Base-by-base conservation (phyloP, 2,329 filamentous ascomycete species). In the Pseudocercospora eumusae region DNA sequence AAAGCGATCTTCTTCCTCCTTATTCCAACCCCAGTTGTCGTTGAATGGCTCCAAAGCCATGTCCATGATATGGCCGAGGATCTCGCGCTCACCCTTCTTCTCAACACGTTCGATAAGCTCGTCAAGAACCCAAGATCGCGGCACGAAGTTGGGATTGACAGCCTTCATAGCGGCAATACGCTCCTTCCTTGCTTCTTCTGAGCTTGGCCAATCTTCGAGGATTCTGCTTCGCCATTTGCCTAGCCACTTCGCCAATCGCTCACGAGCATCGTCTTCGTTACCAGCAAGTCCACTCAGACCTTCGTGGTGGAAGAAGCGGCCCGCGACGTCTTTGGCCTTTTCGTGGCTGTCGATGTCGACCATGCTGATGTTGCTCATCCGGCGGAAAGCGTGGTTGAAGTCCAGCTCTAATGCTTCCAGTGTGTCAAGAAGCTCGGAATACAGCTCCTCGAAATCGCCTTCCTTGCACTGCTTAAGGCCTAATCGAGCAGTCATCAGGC, bases 341-440 rank as follows among this genome's bases (percentile, higher is more conserved):
- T 88, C 84, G 25, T 88, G 83, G 0, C 86, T 89, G 27, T 84
- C 83, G 6, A 96, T 73, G 4, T 91, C 84, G 0, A 77, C 76
- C 1, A 92, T 64, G 31, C 79, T 83, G 18, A 96, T 72, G 20
- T 79, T 77, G 57, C 88, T 89, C 0, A 99, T 81, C 8, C 88
- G 85, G 42, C 96, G 85, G 83, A 98, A 98, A 74, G 96, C 95
- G 71, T 96, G 90, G 73, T 96, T 91, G 76, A 97, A 99, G 75
- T 99, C 95, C 2, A 99, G 79, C 72, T 96, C 90, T 18, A 93
- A 79, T 0, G 84, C 84, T 74, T 96, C 90, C 77, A 99, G 82
- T 0, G 86, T 87, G 73, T 97, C 92, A 0, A 99, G 82, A 10
- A 91, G 77, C 59, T 91, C 86, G n/a, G 89, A 92, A 74, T 93